phyloP scores from a whole-genome alignment of 169 alveolate genomes.

The Pseudocohnilembus persalinus region DNA sequence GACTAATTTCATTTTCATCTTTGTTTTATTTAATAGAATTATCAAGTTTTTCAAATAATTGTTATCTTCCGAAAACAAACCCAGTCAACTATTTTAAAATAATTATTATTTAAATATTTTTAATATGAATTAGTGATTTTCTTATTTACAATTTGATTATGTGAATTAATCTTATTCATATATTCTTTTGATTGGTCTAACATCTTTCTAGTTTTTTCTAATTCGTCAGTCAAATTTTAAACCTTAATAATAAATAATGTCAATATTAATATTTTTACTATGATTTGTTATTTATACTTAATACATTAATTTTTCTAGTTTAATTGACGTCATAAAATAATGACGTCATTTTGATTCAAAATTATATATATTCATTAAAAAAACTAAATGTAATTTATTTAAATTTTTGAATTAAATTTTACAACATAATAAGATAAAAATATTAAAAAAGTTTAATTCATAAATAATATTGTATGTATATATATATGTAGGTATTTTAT shows the following conservation, averaged over 20 bases:
- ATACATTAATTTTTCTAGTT: no score
- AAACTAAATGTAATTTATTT: no score
- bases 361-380: no score
- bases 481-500: no score
- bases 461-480: no score
- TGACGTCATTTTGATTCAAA: no score
- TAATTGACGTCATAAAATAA: no score
- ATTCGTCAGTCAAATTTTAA: constrained; percentile 30
- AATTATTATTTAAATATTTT: background rate
- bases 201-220: constrained; percentile 34
- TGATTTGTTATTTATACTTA: no score
- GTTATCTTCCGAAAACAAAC: constrained; percentile 38
- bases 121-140: background rate
- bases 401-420: no score
- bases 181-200: constrained; percentile 27
- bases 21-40: constrained; percentile 17
- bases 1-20: constrained; percentile 38
- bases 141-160: constrained; percentile 22
- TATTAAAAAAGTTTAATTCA: no score
- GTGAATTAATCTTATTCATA: constrained; percentile 29
- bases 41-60: constrained; percentile 46
- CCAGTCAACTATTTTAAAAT: constrained; percentile 25
- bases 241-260: background rate
- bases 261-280: no score
- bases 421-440: no score